Conservation (phyloP, 345 rosid genomes). For the Pistacia atlantica region DNA sequence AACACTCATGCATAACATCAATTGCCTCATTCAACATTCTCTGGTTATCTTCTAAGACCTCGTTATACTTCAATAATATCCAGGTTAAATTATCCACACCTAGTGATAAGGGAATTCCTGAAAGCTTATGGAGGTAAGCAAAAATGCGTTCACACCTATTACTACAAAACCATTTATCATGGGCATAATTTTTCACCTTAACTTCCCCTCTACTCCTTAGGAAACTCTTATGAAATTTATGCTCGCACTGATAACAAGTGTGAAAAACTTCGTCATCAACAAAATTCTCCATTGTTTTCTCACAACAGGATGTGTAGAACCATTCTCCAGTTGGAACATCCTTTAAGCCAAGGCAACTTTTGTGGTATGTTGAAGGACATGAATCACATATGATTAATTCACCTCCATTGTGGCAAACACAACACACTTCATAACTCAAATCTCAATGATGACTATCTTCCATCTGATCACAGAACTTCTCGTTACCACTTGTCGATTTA, state of each 20-base stretch:
- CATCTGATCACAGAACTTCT: background rate
- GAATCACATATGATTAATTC: conserved; percentile 56
- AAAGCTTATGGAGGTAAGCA: too few species aligned
- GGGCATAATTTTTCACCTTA: background rate
- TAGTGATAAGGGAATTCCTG: too few species aligned
- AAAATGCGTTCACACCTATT: conserved; percentile 45
- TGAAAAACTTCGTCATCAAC: conserved; percentile 11
- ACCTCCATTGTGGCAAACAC: conserved; percentile 52
- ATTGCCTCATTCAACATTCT: conserved; percentile 53
- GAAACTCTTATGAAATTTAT: conserved; percentile 54
- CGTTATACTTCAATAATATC: conserved; percentile 46
- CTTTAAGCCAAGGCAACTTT: conserved; percentile 47
- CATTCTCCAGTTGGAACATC: conserved; percentile 62
- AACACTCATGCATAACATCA: conserved; percentile 69
- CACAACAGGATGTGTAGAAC: conserved; percentile 78
- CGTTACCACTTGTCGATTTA: conserved; percentile 3
- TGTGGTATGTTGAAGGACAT: conserved; percentile 53
- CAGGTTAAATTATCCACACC: conserved; percentile 48
- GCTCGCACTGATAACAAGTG: conserved; percentile 64
- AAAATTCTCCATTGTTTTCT: conserved; percentile 16
- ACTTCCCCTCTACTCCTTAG: background rate
- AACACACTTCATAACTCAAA: conserved; percentile 26
- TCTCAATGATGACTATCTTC: conserved; percentile 6
- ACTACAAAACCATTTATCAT: conserved; percentile 60
- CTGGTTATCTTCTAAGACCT: conserved; percentile 17